Conservation (phyloP, 2,329 filamentous ascomycete species). For the Dendrostoma leiphaemia region DNA sequence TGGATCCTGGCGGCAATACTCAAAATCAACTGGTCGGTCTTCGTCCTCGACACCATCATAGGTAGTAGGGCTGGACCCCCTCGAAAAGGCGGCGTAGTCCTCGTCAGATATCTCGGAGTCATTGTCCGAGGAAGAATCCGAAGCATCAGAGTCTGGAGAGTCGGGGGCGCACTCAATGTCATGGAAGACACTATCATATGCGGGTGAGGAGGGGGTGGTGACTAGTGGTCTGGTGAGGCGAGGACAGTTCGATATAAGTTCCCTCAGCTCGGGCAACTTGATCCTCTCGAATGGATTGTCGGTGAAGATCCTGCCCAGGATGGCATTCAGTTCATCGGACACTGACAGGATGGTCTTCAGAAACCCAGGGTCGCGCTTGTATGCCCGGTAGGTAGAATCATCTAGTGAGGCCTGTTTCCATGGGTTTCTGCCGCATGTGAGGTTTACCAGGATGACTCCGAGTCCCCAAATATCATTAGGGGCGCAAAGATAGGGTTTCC, state of each 20-base stretch:
- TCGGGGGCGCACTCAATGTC: background rate
- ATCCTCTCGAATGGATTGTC: slow-evolving; percentile 81
- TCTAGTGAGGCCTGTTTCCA: slow-evolving; percentile 96
- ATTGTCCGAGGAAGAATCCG: background rate
- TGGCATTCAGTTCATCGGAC: slow-evolving; percentile 83
- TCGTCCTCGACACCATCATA: background rate
- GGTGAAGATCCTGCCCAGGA: slow-evolving; percentile 85
- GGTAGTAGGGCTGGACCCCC: background rate
- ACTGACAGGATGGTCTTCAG: slow-evolving; percentile 89
- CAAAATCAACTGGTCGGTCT: background rate
- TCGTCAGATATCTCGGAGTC: background rate
- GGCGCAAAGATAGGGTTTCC: slow-evolving; percentile 81
- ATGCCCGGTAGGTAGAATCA: slow-evolving; percentile 93
- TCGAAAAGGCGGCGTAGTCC: background rate
- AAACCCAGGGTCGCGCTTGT: slow-evolving; percentile 80
- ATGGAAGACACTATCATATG: background rate
- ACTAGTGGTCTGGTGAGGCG: slow-evolving; percentile 56
- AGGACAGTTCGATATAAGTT: slow-evolving; percentile 73
- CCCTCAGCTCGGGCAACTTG: slow-evolving; percentile 74
- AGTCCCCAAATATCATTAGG: slow-evolving; percentile 98
- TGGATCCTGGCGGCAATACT: background rate
- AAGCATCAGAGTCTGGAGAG: background rate
- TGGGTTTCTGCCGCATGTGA: slow-evolving; percentile 96
- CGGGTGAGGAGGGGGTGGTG: background rate
- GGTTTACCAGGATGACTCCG: slow-evolving; percentile 96